Conservation (phyloP, 208 protist species). For the Leishmania mexicana region DNA sequence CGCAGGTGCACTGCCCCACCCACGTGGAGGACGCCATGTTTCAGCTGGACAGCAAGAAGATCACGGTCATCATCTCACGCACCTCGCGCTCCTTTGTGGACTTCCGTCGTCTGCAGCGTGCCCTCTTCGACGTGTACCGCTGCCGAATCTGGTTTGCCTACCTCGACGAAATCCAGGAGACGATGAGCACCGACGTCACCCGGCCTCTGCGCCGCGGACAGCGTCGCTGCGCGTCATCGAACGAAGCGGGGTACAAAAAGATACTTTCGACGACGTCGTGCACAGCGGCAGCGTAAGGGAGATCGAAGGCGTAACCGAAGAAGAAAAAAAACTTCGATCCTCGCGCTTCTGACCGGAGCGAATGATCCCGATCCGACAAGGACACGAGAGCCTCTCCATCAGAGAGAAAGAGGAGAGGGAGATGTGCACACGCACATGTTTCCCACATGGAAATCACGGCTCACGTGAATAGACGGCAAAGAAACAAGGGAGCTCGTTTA, state of each 20-base stretch:
- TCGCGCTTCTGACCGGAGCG: background rate
- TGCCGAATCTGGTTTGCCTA: conserved; percentile 87
- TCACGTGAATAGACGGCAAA: background rate
- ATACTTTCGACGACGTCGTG: background rate
- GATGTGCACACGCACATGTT: background rate
- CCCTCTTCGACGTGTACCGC: conserved; percentile 69
- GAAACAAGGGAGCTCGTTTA: background rate
- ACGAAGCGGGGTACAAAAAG: conserved; percentile 8
- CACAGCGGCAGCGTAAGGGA: background rate
- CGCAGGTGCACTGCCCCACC: conserved; percentile 43
- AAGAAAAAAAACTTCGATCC: background rate
- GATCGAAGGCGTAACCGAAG: background rate
- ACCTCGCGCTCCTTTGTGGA: conserved; percentile 56
- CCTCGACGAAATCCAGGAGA: conserved; percentile 76
- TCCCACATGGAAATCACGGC: background rate
- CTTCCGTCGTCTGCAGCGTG: conserved; percentile 80
- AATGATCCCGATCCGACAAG: background rate
- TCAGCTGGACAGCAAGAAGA: conserved; percentile 80
- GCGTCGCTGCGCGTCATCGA: conserved; percentile 10
- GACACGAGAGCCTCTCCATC: background rate
- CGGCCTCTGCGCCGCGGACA: conserved; percentile 33
- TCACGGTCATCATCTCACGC: conserved; percentile 75
- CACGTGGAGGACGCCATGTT: conserved; percentile 73
- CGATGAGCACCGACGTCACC: conserved; percentile 57
- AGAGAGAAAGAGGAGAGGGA: background rate